A percentile compares a stretch with the other conserved stretches of the same genome.
Evolutionary conservation across 148 eudicot genomes (phyloP).

Genomic region (Chenopodium suecicum): DNA sequence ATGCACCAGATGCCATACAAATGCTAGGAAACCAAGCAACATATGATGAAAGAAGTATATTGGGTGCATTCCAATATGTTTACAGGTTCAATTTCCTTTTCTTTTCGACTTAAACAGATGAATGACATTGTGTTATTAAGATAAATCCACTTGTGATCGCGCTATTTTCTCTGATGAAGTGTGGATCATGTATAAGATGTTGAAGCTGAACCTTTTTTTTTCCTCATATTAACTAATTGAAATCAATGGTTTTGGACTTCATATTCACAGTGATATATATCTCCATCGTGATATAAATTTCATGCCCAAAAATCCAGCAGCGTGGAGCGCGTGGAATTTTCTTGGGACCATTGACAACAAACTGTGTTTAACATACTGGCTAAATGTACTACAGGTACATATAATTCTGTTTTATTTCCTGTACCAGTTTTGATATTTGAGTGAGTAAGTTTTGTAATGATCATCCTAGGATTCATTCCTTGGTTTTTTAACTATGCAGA

Average conservation of each 20-base stretch:
- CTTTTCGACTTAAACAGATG: neutral
- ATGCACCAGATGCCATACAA: slow-evolving; percentile 82
- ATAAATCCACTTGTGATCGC: neutral
- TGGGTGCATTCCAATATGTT: slow-evolving; percentile 91
- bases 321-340: slow-evolving; percentile 99
- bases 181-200: neutral
- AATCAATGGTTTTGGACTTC: neutral
- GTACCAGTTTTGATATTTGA: too few species aligned
- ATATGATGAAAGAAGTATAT: slow-evolving; percentile 62
- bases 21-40: slow-evolving; percentile 80
- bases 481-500: slow-evolving; percentile 42
- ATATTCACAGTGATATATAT: slow-evolving; percentile 70
- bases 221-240: neutral
- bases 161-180: neutral
- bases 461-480: neutral
- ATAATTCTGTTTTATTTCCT: too few species aligned
- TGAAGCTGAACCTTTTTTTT: neutral
- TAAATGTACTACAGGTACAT: slow-evolving; percentile 89
- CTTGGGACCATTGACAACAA: slow-evolving; percentile 60
- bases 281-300: slow-evolving; percentile 79
- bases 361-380: slow-evolving; percentile 93
- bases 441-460: neutral
- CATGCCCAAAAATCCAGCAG: slow-evolving; percentile 84
- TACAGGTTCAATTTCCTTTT: slow-evolving; percentile 54
- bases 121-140: neutral